Conservation (phyloP, 495 filamentous ascomycete genomes). For the Neurospora tetrasperma region DNA sequence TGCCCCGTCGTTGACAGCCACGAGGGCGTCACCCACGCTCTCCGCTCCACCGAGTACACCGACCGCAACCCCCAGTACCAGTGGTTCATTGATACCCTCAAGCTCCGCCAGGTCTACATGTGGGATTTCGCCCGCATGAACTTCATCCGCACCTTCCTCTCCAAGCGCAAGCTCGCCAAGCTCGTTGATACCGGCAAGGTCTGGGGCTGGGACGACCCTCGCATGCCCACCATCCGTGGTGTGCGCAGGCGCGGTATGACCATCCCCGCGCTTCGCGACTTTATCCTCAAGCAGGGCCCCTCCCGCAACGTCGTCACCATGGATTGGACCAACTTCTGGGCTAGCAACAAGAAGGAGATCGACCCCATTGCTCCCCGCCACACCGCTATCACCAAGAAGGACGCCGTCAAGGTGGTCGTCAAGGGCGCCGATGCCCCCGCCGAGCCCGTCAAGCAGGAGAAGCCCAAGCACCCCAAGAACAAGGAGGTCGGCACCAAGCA, state of each 20-base stretch:
- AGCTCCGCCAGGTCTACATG: constrained; percentile 80
- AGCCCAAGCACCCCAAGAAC: constrained; percentile 82
- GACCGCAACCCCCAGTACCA: constrained; percentile 96
- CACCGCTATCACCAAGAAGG: constrained; percentile 63
- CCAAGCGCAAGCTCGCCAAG: constrained; percentile 92
- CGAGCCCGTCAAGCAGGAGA: constrained; percentile 57
- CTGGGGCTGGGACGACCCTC: constrained; percentile 89
- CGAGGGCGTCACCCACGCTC: constrained; percentile 89
- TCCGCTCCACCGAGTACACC: constrained; percentile 93
- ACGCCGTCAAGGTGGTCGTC: constrained; percentile 57
- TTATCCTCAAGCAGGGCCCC: constrained; percentile 87
- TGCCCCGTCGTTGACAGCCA: constrained; percentile 85
- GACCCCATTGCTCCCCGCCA: constrained; percentile 80
- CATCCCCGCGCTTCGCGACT: constrained; percentile 76
- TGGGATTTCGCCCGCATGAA: constrained; percentile 98
- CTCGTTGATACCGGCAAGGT: constrained; percentile 79
- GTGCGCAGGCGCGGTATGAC: constrained; percentile 87
- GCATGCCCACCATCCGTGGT: constrained; percentile 90
- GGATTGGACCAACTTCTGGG: constrained; percentile 90
- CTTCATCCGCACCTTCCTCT: constrained; percentile 82
- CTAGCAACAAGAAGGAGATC: constrained; percentile 90
- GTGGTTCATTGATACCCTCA: constrained; percentile 84
- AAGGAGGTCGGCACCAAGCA: constrained; percentile 73
- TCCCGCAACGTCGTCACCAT: constrained; percentile 80
- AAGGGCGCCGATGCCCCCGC: constrained; percentile 52